Evolutionary conservation across 768 basidiomycete genomes (phyloP).

Genomic region (Paxillus ammoniavirescens): DNA sequence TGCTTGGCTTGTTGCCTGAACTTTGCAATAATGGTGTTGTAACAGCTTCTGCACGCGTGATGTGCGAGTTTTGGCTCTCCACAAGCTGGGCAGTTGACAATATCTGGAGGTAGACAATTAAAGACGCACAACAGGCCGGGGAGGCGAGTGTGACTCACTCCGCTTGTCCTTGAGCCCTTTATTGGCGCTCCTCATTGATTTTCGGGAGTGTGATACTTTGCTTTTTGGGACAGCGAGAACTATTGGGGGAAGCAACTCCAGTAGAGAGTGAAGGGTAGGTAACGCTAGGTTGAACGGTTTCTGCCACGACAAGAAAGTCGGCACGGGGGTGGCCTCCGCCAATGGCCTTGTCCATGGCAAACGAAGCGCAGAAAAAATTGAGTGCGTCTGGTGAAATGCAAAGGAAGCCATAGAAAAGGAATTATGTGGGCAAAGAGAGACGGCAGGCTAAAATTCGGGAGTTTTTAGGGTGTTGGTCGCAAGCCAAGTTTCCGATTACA

Average conservation of each 20-base stretch:
- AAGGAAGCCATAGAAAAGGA: slow-evolving; percentile 41
- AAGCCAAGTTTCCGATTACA: not conserved
- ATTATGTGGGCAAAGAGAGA: not conserved
- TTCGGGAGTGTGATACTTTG: slow-evolving; percentile 89
- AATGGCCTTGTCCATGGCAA: slow-evolving; percentile 20
- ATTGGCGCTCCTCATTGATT: slow-evolving; percentile 92
- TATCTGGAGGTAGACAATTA: slow-evolving; percentile 49
- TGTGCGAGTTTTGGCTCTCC: slow-evolving; percentile 87
- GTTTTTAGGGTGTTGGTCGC: not conserved
- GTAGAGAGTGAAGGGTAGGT: slow-evolving; percentile 45
- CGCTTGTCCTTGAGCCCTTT: slow-evolving; percentile 94
- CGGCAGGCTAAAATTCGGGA: not conserved
- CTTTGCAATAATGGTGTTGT: slow-evolving; percentile 34
- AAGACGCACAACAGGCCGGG: not conserved
- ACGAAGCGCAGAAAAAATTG: slow-evolving; percentile 22
- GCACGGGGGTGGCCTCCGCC: slow-evolving; percentile 12
- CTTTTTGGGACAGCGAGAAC: slow-evolving; percentile 93
- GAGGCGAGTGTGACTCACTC: slow-evolving; percentile 44
- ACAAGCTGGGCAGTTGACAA: slow-evolving; percentile 89
- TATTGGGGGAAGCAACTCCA: slow-evolving; percentile 83
- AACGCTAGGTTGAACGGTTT: slow-evolving; percentile 34
- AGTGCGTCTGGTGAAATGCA: slow-evolving; percentile 33
- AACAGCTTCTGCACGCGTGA: slow-evolving; percentile 82
- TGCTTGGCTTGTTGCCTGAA: slow-evolving; percentile 19
- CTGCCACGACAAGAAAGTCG: slow-evolving; percentile 23